Base-by-base conservation (phyloP, 768 basidiomycete species). In the Coprinellus aureogranulatus region DNA sequence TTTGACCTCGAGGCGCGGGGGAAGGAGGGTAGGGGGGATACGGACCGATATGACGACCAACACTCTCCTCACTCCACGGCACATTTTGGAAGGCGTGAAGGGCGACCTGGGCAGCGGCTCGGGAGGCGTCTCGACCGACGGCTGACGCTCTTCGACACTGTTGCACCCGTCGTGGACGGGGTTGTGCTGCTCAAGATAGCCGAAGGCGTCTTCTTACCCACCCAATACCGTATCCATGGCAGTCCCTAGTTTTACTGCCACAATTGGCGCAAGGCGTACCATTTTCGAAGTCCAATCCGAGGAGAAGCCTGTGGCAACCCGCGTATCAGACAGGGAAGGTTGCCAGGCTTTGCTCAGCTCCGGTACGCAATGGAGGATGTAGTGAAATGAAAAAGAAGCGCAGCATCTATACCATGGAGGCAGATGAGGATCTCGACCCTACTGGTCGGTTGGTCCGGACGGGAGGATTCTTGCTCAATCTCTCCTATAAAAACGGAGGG, bases 31-130 rank as follows among this genome's bases (percentile, higher is more conserved):
- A 56, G 53, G 60, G 52, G 46, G 52, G 31, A 52, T 61, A 59
- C 51, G 58, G 56, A 23, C 55, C 45, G 49, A 62, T 50, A 50
- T 64, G 55, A 23, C 57, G 6, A 58, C 55, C 6, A 6, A 34
- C 22, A 64, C 59, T 41, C 60, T 77, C 40, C 69, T 82, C 59
- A 77, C 76, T 42, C 77, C 79, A 31, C 67, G 74, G 6, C 79
- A 81, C 58, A 69, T 81, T 53, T 62, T 79, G n/a, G 69, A 68
- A 30, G 75, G 77, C 42, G 65, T 78, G 48, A 8, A 16, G 1
- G n/a, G 59, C 68, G 14, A 65, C 64, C 51, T 67, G 70, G 40
- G 62, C 62, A 42, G 60, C 64, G 49, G 59, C 53, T 20, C 31
- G 54, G 10, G 28, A 52, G 14, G 46, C 53, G 30, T 45, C 49